Base-by-base conservation (phyloP, 768 basidiomycete species). In the Boletus rubroflammeus region DNA sequence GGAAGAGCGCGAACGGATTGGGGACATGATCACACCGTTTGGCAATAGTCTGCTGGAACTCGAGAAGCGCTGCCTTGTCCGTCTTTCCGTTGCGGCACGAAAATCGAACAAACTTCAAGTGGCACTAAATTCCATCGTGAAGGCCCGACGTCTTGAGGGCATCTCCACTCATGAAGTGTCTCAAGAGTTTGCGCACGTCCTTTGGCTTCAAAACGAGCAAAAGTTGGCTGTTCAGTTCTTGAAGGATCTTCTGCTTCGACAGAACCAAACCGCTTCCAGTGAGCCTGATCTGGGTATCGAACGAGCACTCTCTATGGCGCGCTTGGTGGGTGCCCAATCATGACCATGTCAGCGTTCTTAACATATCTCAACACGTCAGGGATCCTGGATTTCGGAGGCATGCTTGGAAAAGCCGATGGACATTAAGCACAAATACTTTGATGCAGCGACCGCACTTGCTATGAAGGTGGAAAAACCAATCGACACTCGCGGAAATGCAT, bases 191-290 rank as follows among this genome's bases (percentile, higher is more conserved):
- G 88, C 96, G 15, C 82, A 86, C 54, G 93, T 98, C 17, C 77
- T 98, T 7, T 98, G 96, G 93, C 70, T 81, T 10, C 87, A 91
- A 55, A 84, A 82, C 41, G 96, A 99, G 66, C 88, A 93, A 61
- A 84, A 83, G 56, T 69, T 87, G 5, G 95, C 96, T 0, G 86
- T 95, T 42, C 81, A 86, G 55, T 85, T 81, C 47, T 75, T 96
- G 50, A 79, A 78, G 48, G 72, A 74, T 34, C 66, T 76, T 32
- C 25, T 64, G 31, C 45, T 50, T 50, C 61, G 31, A 57, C 64
- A 55, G 32, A 54, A 51, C 47, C 45, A 58, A 54, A 11, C 47
- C 47, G 7, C 39, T 52, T 55, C 48, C 28, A 47, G 31, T 10
- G 43, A 56, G 5, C 67, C 59, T 9, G 58, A 60, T 29, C 41